These are phyloP conservation scores for Grifola frondosa DNA, from an alignment of 1,284 basidiomycete genomes.

Conservation along the genomic window DNA sequence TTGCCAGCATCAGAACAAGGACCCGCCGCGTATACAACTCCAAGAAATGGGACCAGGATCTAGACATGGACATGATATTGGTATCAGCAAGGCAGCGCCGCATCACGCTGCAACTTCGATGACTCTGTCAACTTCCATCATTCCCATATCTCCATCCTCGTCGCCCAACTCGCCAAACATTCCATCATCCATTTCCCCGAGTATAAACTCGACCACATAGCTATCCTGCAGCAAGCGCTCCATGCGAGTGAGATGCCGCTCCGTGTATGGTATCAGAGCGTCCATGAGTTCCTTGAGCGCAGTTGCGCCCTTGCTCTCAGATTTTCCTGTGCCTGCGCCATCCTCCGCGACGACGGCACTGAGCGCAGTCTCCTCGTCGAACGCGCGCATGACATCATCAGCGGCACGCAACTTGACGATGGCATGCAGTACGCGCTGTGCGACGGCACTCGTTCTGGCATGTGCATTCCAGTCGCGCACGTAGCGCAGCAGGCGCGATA, in stretches of 20 bases:
- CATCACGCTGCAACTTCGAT: slow-evolving; percentile 20
- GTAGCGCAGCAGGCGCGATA: slow-evolving; percentile 81
- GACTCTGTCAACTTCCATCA: slow-evolving; percentile 27
- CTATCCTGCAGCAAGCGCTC: slow-evolving; percentile 91
- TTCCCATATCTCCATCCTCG: slow-evolving; percentile 40
- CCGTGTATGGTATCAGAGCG: slow-evolving; percentile 89
- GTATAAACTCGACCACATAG: slow-evolving; percentile 89
- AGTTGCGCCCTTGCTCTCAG: slow-evolving; percentile 35
- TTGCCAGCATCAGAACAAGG: too few species aligned
- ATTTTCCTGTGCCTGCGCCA: slow-evolving; percentile 28
- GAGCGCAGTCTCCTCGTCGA: slow-evolving; percentile 36
- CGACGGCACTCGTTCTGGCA: slow-evolving; percentile 81
- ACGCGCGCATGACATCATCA: slow-evolving; percentile 75
- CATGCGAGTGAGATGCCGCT: slow-evolving; percentile 84
- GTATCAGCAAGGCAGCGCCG: too few species aligned
- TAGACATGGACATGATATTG: too few species aligned
- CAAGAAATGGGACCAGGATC: too few species aligned
- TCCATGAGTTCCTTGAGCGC: slow-evolving; percentile 78
- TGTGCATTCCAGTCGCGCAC: slow-evolving; percentile 94
- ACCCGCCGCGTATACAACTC: too few species aligned
- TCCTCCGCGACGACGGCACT: slow-evolving; percentile 33
- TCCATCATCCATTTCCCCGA: slow-evolving; percentile 90
- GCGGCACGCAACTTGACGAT: slow-evolving; percentile 75
- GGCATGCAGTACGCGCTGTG: slow-evolving; percentile 84
- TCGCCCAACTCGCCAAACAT: slow-evolving; percentile 54